Evolutionary conservation across 2,329 filamentous ascomycete species (phyloP), one percentile per base, ranked within the genome.

Genomic region (Trichoderma endophyticum): DNA sequence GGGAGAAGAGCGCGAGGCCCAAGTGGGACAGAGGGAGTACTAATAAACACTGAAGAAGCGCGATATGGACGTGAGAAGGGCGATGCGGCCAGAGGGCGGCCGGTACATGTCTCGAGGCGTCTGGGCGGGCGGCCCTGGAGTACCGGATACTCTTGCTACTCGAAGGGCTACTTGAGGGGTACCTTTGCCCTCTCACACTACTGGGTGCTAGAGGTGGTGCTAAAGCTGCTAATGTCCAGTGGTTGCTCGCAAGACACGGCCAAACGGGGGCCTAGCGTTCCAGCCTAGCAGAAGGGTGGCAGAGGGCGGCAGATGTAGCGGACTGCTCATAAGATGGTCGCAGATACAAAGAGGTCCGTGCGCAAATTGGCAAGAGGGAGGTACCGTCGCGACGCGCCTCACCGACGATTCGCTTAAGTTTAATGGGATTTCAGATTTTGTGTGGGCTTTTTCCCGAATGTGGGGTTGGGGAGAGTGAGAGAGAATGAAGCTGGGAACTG

Each of bases 11-110:
- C 59, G 68, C 30, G 59, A 60, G 28, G 59, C 68, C 59, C 43
- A 63, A 63, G 68, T 63, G 68, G 68, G 59, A 70, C 59, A 64
- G 36, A 43, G 60, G 30, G 43, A 64, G 68, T 70, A 70, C 68
- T 70, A 70, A 70, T 70, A 70, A 63, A 63, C 60, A 63, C 24
- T 28, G 43, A 39, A 32, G 63, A 67, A 28, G 62, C 61, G 70
- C 61, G 70, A 66, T 24, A 43, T 54, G 63, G 67, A 70, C 39
- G 59, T 39, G 36, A 70, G 32, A 36, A 56, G 59, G 48, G 57
- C 57, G n/a, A 60, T 14, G 63, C 48, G 24, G n/a, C 26, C 36
- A 48, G 60, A 59, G 65, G 65, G 56, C 54, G 66, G 64, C 51
- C 64, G 51, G 66, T 69, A 69, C 66, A 32, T 24, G 65, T 24